These are phyloP conservation scores for Fusarium zealandicum DNA, from an alignment of 2,329 filamentous ascomycete species.

Conservation along the genomic window DNA sequence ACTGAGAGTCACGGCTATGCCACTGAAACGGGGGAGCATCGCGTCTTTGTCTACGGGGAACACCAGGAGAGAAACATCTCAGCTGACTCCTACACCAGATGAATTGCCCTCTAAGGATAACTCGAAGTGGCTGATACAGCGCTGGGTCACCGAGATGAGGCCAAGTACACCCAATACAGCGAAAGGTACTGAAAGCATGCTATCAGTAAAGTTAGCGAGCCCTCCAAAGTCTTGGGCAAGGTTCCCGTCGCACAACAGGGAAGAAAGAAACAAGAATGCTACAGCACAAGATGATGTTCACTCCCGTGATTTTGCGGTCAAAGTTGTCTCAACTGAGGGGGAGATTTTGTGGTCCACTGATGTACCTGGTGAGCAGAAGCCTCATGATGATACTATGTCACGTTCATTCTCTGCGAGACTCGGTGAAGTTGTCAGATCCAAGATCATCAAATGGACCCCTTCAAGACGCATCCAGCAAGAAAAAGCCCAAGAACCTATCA, in stretches of 20 bases:
- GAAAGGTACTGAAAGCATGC: not conserved
- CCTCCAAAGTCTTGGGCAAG: slow-evolving; percentile 47
- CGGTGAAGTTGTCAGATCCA: slow-evolving; percentile 39
- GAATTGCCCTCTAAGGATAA: slow-evolving; percentile 13
- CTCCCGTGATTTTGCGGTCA: slow-evolving; percentile 43
- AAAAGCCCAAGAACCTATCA: not conserved
- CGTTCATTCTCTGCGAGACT: slow-evolving; percentile 44
- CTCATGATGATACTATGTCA: slow-evolving; percentile 9
- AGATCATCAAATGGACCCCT: slow-evolving; percentile 17
- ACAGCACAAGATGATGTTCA: slow-evolving; percentile 37
- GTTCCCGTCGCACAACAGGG: slow-evolving; percentile 44
- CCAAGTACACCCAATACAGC: slow-evolving; percentile 1
- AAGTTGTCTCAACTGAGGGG: slow-evolving; percentile 26
- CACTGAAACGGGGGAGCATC: slow-evolving; percentile 7
- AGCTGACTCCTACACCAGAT: slow-evolving; percentile 21
- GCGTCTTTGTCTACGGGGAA: slow-evolving; percentile 2
- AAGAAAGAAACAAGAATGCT: slow-evolving; percentile 40
- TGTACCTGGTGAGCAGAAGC: not conserved
- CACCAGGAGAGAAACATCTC: slow-evolving; percentile 10
- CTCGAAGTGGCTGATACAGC: slow-evolving; percentile 31
- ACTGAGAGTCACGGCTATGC: not conserved
- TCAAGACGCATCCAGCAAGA: slow-evolving; percentile 4
- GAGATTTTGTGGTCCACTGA: slow-evolving; percentile 41
- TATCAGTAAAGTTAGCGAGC: slow-evolving; percentile 9
- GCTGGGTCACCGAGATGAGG: slow-evolving; percentile 31